A percentile compares a stretch with the other conserved stretches of the same genome.
Conservation (phyloP, 116 monocot species). For the Zostera marina region DNA sequence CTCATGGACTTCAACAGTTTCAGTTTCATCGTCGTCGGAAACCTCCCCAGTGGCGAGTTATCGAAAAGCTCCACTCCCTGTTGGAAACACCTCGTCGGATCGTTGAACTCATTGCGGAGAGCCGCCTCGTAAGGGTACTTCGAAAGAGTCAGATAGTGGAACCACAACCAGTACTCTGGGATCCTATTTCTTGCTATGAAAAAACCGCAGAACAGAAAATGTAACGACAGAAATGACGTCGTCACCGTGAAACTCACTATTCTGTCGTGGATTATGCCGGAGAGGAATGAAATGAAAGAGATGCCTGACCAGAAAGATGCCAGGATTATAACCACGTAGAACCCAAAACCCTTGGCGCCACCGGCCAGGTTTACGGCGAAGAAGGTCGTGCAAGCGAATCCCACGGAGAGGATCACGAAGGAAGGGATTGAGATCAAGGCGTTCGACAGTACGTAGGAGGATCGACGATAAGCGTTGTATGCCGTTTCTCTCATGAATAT, state of each 20-base stretch:
- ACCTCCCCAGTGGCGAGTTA: conserved; percentile 15
- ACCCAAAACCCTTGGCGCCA: conserved; percentile 28
- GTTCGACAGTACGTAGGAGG: too few relatives aligned
- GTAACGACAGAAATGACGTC: conserved; percentile 40
- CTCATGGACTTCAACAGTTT: conserved; percentile 32
- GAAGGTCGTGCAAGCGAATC: conserved; percentile 44
- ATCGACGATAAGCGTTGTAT: conserved; percentile 59
- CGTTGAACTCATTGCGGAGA: conserved; percentile 41
- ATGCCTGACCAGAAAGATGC: conserved; percentile 61
- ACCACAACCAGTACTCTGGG: conserved; percentile 52
- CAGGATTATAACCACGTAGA: conserved; percentile 32
- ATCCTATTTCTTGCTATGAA: conserved; percentile 43
- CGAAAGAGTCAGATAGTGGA: conserved; percentile 50
- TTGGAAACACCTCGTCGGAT: conserved; percentile 31
- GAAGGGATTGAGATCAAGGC: conserved; percentile 34
- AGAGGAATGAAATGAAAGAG: conserved; percentile 54
- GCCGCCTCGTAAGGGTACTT: conserved; percentile 58
- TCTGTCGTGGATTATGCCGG: conserved; percentile 36
- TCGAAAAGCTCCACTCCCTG: conserved; percentile 54
- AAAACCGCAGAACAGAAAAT: conserved; percentile 48
- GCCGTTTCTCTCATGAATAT: conserved; percentile 71
- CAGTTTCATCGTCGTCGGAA: conserved; percentile 14
- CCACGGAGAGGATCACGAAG: conserved; percentile 29
- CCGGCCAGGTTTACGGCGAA: conserved; percentile 52
- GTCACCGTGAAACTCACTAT: conserved; percentile 41